phyloP scores from a whole-genome alignment of 305 asterid species.

The Solanum hybrid region DNA sequence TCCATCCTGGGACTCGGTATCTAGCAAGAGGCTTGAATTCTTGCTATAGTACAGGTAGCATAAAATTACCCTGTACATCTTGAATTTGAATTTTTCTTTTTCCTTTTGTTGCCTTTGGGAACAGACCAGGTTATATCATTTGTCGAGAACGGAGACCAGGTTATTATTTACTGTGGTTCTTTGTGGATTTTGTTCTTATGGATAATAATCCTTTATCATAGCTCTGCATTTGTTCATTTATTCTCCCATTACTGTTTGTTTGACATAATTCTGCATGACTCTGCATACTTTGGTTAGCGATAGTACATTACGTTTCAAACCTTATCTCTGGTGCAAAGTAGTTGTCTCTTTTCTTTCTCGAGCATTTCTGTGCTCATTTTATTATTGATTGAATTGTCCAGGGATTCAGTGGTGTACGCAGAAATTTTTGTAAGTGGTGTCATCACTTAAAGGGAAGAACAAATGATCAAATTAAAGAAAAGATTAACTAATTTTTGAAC shows the following conservation, averaged over 20 bases:
- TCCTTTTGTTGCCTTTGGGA: constrained; percentile 8
- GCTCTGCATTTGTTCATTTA: neutral
- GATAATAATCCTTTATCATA: neutral
- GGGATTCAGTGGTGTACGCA: neutral
- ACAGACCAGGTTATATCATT: neutral
- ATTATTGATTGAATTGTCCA: neutral
- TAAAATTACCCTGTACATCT: neutral
- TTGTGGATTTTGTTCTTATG: neutral
- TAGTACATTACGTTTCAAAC: neutral
- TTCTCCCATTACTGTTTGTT: neutral
- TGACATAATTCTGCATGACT: neutral
- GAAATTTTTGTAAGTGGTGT: neutral
- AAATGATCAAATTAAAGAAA: neutral
- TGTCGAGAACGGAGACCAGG: neutral
- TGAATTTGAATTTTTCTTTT: neutral
- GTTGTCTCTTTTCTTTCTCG: neutral
- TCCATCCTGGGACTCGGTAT: constrained; percentile 99
- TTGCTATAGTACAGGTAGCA: constrained; percentile 83
- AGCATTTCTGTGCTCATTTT: neutral
- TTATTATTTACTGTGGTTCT: neutral
- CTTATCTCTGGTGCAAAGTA: neutral
- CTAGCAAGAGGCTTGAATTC: constrained; percentile 93
- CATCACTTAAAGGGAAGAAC: neutral
- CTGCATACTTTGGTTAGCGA: neutral
- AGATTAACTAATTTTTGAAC: neutral